These are phyloP conservation scores for Geotrichum klebahnii DNA, from an alignment of 1,139 yeast genomes.

Conservation along the genomic window DNA sequence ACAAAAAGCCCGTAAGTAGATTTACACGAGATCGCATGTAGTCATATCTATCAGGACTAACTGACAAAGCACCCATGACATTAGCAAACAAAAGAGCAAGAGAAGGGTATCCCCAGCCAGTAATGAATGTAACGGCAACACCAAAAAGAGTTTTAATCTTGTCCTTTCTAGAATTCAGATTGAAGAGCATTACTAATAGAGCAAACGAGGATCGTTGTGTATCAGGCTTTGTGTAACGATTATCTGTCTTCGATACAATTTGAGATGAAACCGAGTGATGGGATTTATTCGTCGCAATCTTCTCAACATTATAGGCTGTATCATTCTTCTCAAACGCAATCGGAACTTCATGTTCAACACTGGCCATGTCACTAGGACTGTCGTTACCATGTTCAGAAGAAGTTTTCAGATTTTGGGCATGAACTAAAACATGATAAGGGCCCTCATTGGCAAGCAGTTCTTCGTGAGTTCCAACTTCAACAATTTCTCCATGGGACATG, in stretches of 20 bases:
- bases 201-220: neutral
- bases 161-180: neutral
- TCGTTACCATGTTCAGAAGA: constrained; percentile 15
- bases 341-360: too few relatives aligned
- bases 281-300: constrained; percentile 6
- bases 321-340: neutral
- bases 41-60: constrained; percentile 35
- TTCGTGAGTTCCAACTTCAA: constrained; percentile 44
- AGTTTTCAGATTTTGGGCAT: constrained; percentile 36
- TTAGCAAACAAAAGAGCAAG: constrained; percentile 42
- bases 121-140: constrained; percentile 32
- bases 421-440: constrained; percentile 38
- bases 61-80: constrained; percentile 39
- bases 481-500: constrained; percentile 42
- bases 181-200: neutral
- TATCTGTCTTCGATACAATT: constrained; percentile 1
- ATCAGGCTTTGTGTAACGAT: neutral
- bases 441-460: constrained; percentile 39
- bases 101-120: constrained; percentile 44
- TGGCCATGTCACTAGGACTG: too few relatives aligned
- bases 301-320: neutral
- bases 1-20: constrained; percentile 40
- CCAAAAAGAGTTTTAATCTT: constrained; percentile 31
- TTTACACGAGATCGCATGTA: constrained; percentile 41
- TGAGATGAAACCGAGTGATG: constrained; percentile 6